These are phyloP conservation scores for Trichoderma sp. DNA, from an alignment of 2,329 filamentous ascomycete species.

Conservation along the genomic window DNA sequence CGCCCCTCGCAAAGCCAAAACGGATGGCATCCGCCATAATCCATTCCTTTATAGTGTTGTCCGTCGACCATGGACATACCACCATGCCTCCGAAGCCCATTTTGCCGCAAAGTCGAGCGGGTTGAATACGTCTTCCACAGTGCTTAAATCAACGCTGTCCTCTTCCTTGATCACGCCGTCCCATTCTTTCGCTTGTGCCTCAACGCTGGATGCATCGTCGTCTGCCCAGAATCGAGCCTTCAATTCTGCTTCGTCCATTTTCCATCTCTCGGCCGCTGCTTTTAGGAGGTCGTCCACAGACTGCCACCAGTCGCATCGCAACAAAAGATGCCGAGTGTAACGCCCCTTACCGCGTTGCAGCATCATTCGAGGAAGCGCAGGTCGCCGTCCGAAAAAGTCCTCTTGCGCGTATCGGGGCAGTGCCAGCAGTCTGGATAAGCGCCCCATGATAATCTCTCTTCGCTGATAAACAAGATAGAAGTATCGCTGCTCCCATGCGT, in stretches of 20 bases:
- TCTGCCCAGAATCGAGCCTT: conserved; percentile 24
- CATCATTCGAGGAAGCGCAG: conserved; percentile 9
- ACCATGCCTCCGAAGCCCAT: background rate
- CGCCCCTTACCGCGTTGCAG: conserved; percentile 5
- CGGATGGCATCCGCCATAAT: background rate
- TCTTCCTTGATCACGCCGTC: background rate
- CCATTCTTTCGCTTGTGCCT: background rate
- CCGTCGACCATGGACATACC: background rate
- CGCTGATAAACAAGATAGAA: conserved; percentile 31
- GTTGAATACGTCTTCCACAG: conserved; percentile 7
- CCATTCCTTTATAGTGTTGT: background rate
- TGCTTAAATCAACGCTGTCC: background rate
- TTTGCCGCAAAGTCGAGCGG: conserved; percentile 3
- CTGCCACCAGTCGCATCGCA: conserved; percentile 26
- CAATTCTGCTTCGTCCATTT: background rate
- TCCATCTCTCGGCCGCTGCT: conserved; percentile 15
- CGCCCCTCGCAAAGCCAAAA: background rate
- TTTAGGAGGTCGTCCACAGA: conserved; percentile 26
- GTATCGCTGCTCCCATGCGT: conserved; percentile 32
- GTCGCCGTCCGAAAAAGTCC: conserved; percentile 19
- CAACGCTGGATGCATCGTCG: background rate
- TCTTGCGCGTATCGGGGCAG: conserved; percentile 19
- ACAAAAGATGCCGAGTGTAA: conserved; percentile 11
- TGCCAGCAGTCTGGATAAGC: background rate
- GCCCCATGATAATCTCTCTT: conserved; percentile 25